These are phyloP conservation scores for Sphagnum fallax DNA, from an alignment of 228 moss, liverwort and hornwort species.

Conservation along the genomic window DNA sequence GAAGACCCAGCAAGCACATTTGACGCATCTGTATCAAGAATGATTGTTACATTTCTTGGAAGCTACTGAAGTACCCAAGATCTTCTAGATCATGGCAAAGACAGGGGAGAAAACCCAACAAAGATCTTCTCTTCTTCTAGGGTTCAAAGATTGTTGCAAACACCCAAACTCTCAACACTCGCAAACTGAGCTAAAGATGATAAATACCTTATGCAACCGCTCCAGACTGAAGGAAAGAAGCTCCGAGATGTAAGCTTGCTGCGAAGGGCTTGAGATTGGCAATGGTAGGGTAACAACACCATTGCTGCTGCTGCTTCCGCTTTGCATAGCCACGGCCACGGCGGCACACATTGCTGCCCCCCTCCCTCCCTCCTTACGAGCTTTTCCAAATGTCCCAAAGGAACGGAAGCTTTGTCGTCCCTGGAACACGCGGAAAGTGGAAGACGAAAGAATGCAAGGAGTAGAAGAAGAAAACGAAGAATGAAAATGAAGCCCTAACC, in stretches of 20 bases:
- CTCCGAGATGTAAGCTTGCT: constrained; percentile 77
- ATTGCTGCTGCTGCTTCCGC: constrained; percentile 16
- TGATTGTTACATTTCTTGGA: not conserved
- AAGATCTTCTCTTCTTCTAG: not conserved
- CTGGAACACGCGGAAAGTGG: no score
- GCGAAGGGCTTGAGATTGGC: constrained; percentile 48
- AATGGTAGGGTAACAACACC: constrained; percentile 34
- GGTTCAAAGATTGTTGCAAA: not conserved
- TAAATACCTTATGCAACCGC: constrained; percentile 68
- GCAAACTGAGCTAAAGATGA: not conserved
- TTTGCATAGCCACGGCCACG: constrained; percentile 2
- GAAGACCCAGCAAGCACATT: not conserved
- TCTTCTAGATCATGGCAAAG: not conserved
- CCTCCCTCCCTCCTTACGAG: no score
- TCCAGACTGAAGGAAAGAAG: constrained; percentile 79
- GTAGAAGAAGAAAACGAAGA: no score
- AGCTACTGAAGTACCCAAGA: not conserved
- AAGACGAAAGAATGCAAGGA: no score
- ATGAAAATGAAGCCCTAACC: no score
- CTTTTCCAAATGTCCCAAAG: no score
- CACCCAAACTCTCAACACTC: not conserved
- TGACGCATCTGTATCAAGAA: not conserved
- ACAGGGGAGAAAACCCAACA: not conserved
- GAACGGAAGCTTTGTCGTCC: no score
- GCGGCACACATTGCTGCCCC: constrained; percentile 4